These are phyloP conservation scores for Citrullus mucosospermus DNA, from an alignment of 306 rosid genomes.

Conservation along the genomic window DNA sequence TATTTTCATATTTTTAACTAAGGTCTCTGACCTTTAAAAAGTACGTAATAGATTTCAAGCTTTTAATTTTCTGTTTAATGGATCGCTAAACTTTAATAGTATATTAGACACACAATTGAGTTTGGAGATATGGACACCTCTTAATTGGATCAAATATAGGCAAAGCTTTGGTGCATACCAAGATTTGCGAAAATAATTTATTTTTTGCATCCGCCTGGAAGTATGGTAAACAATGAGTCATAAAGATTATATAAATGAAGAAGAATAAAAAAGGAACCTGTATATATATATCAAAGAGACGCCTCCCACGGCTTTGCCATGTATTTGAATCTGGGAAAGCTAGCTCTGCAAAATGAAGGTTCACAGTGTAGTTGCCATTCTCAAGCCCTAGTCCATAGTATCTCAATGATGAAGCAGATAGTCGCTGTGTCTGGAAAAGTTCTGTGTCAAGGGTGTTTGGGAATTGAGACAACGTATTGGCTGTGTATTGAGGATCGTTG, in stretches of 20 bases:
- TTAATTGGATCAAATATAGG: not conserved
- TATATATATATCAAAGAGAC: constrained; percentile 59
- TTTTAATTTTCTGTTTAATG: not conserved
- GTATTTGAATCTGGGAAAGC: constrained; percentile 19
- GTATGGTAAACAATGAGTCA: not conserved
- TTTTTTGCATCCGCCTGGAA: not conserved
- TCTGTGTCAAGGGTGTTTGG: constrained; percentile 28
- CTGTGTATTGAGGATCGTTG: constrained; percentile 13
- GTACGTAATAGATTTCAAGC: not conserved
- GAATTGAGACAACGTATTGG: constrained; percentile 25
- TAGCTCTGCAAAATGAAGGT: constrained; percentile 55
- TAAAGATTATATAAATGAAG: not conserved
- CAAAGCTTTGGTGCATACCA: not conserved
- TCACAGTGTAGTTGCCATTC: constrained; percentile 51
- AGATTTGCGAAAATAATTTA: not conserved
- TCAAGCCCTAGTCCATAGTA: constrained; percentile 66
- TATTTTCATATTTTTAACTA: not conserved
- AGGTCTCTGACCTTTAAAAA: not conserved
- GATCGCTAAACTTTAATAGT: not conserved
- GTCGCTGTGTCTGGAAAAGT: constrained; percentile 53
- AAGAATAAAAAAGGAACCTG: constrained; percentile 32
- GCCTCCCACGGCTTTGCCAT: constrained; percentile 63
- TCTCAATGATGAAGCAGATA: constrained; percentile 72
- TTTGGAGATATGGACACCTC: not conserved
- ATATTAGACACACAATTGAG: not conserved